Conservation (phyloP, 805 yeast species). For the Trichomonascus vanleenenianus region DNA sequence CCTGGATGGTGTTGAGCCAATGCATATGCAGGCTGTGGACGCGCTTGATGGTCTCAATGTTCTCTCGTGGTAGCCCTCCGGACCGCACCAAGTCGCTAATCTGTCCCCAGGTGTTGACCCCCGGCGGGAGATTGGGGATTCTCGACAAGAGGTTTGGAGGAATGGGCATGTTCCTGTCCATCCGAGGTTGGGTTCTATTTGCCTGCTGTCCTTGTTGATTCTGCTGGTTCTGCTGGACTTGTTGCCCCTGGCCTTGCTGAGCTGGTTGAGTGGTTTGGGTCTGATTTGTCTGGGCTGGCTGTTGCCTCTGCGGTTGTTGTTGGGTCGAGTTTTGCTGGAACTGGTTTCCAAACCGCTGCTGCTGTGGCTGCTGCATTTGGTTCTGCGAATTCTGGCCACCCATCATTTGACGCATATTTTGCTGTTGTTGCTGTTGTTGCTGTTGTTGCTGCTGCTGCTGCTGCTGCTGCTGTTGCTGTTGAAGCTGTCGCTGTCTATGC, state of each 20-base stretch:
- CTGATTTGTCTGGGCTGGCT: neutral
- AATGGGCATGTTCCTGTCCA: slow-evolving; percentile 42
- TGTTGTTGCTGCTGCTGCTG: slow-evolving; percentile 8
- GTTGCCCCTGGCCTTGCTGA: neutral
- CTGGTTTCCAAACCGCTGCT: slow-evolving; percentile 3
- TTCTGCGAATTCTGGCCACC: slow-evolving; percentile 9
- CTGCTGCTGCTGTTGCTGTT: slow-evolving; percentile 13
- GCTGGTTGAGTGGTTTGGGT: neutral
- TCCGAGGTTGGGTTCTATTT: neutral
- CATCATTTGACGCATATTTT: slow-evolving; percentile 16
- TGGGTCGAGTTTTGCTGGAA: slow-evolving; percentile 23
- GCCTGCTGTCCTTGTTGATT: slow-evolving; percentile 7
- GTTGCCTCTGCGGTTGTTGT: neutral
- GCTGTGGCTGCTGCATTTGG: slow-evolving; percentile 18
- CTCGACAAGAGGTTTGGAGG: slow-evolving; percentile 58
- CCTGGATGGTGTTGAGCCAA: slow-evolving; percentile 16
- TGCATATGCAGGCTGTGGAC: slow-evolving; percentile 42
- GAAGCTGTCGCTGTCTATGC: slow-evolving; percentile 6
- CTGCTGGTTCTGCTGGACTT: slow-evolving; percentile 21
- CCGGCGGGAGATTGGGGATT: slow-evolving; percentile 72
- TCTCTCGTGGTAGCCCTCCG: slow-evolving; percentile 50
- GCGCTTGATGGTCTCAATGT: slow-evolving; percentile 52
- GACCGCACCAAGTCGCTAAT: slow-evolving; percentile 56
- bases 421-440: slow-evolving; percentile 12
- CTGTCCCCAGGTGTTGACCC: slow-evolving; percentile 74